Evolutionary conservation across 2,329 filamentous ascomycete species (phyloP), one percentile per base, ranked within the genome.

Genomic region (Aureobasidium uvarum): DNA sequence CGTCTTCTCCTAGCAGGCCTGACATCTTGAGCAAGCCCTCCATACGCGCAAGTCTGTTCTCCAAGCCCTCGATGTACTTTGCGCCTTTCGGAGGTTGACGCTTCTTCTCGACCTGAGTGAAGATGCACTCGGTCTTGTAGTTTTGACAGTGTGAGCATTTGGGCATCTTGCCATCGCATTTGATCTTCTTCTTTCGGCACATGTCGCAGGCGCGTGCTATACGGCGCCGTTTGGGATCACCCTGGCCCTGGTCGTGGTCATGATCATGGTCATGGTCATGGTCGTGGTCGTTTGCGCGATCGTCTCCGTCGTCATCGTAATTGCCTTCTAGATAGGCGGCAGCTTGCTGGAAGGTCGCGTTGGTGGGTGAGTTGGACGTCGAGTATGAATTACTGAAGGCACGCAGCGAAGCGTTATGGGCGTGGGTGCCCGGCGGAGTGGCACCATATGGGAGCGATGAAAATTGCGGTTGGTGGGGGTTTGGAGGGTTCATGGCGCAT

Each of bases 101-200:
- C 84, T 99, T 99, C 87, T 99, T 99, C 81, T 99, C 95, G 43
- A 98, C 93, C 76, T 96, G 92, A 0, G 95, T 98, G 75, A 98
- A 98, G 71, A 96, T 86, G 77, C 94, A 99, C 72, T 96, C 92
- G 5, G 93, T 97, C 83, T 97, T 97, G 82, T 97, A 97, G 77
- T 97, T 98, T 76, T 90, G 89, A 77, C 94, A 99, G 78, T 98
- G 95, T 8, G 91, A 93, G 78, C 95, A 99, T 67, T 92, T 88
- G 43, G 95, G 94, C 79, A 96, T 86, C 80, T 96, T 96, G 70
- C 95, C 94, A 75, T 98, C 95, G 78, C 94, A 98, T 80, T 98
- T 98, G 79, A 98, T 95, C 83, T 94, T 96, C 79, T 89, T 89
- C 80, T 96, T 96, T 72, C 93, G 85, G 76, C 94, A 98, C 92